Percentiles rank a stretch among this genome's conserved stretches.
Evolutionary conservation across 805 yeast genomes (phyloP).

Genomic region (Candida insectalens): DNA sequence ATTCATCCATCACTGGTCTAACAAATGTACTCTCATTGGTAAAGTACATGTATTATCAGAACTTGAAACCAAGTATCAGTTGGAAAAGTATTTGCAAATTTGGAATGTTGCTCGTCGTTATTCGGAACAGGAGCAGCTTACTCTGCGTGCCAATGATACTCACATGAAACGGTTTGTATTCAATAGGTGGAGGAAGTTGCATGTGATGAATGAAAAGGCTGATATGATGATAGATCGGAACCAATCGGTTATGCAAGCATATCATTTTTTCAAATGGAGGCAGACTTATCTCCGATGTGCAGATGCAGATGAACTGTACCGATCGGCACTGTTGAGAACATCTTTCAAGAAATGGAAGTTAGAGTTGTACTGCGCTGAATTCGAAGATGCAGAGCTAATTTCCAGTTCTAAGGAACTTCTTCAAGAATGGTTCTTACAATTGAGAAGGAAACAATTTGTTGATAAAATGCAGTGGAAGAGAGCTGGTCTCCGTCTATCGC

Average conservation of each 20-base stretch:
- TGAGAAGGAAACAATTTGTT: too few species aligned
- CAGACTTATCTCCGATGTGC: neutral
- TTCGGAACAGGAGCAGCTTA: neutral
- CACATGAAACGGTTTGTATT: neutral
- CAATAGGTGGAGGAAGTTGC: neutral
- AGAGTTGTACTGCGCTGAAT: neutral
- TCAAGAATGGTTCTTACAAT: too few species aligned
- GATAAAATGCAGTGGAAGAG: too few species aligned
- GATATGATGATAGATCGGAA: neutral
- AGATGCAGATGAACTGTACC: neutral
- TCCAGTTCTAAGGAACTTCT: neutral
- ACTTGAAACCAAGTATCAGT: too few species aligned
- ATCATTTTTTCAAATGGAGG: slow-evolving; percentile 1
- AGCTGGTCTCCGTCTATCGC: too few species aligned
- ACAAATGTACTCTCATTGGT: too few species aligned
- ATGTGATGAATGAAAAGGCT: neutral
- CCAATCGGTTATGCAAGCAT: too few species aligned
- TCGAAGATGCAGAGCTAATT: neutral
- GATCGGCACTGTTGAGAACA: neutral
- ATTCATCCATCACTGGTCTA: too few species aligned
- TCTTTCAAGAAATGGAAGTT: slow-evolving; percentile 1
- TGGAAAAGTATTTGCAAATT: too few species aligned
- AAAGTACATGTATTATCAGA: too few species aligned
- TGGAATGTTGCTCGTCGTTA: too few species aligned
- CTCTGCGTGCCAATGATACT: neutral